phyloP scores from a whole-genome alignment of 2,329 filamentous ascomycete genomes.

The Trichoderma arundinaceum region DNA sequence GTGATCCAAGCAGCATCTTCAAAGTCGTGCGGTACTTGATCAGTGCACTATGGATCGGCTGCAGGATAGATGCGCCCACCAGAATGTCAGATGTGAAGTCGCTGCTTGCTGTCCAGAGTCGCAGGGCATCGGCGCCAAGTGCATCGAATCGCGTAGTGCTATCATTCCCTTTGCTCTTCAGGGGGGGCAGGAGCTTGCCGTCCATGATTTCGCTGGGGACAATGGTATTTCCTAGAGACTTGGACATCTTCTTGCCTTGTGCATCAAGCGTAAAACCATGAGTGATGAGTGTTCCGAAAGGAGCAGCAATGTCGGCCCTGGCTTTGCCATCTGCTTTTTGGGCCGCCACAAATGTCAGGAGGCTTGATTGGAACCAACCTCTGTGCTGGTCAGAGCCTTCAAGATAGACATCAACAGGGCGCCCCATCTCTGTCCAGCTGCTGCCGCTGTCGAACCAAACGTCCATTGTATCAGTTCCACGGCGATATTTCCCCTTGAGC shows the following conservation, averaged over 20 bases:
- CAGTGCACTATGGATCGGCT: slow-evolving; percentile 75
- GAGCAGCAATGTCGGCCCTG: slow-evolving; percentile 53
- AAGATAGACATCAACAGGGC: slow-evolving; percentile 81
- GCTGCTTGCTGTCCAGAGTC: slow-evolving; percentile 88
- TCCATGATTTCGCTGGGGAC: slow-evolving; percentile 83
- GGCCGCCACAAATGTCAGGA: slow-evolving; percentile 81
- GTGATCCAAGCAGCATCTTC: slow-evolving; percentile 85
- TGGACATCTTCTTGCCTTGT: slow-evolving; percentile 97
- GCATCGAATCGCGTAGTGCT: slow-evolving; percentile 60
- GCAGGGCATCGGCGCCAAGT: slow-evolving; percentile 83
- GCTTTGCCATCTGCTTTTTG: slow-evolving; percentile 49
- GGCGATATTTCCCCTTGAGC: slow-evolving; percentile 66
- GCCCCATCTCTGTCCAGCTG: slow-evolving; percentile 73
- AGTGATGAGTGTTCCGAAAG: slow-evolving; percentile 89
- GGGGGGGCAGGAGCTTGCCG: slow-evolving; percentile 74
- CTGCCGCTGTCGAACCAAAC: slow-evolving; percentile 99
- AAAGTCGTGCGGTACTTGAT: slow-evolving; percentile 89
- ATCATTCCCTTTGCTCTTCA: slow-evolving; percentile 65
- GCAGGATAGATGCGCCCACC: slow-evolving; percentile 78
- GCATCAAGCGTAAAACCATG: slow-evolving; percentile 94
- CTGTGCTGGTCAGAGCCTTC: slow-evolving; percentile 96
- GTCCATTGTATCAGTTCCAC: slow-evolving; percentile 96
- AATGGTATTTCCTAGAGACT: slow-evolving; percentile 90
- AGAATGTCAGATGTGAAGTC: slow-evolving; percentile 90
- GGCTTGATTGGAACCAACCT: slow-evolving; percentile 97